A percentile compares a stretch with the other conserved stretches of the same genome.
phyloP scores from a whole-genome alignment of 805 yeast genomes.

The Lipomyces yamanashiensis region DNA sequence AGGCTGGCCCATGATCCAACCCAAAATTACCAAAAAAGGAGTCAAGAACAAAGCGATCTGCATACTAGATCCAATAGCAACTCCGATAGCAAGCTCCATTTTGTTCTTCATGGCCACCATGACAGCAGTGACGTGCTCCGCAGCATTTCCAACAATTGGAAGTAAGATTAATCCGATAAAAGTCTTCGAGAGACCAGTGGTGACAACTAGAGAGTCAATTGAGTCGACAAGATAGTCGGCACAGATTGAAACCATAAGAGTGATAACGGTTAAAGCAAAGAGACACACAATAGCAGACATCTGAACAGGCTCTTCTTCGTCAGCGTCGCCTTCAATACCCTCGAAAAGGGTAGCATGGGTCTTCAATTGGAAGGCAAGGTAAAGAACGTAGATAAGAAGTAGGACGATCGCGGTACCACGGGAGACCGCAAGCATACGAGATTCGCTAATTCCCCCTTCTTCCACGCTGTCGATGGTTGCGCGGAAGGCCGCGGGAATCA shows the following conservation, averaged over 20 bases:
- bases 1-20: conserved; percentile 91
- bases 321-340: conserved; percentile 43
- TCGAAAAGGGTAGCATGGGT: conserved; percentile 58
- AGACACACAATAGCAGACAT: conserved; percentile 55
- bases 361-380: conserved; percentile 82
- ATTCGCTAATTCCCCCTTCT: conserved; percentile 48
- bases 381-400: conserved; percentile 75
- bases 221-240: conserved; percentile 95
- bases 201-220: conserved; percentile 83
- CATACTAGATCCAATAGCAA: conserved; percentile 93
- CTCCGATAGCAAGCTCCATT: conserved; percentile 97
- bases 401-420: conserved; percentile 85
- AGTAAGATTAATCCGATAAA: conserved; percentile 91
- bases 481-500: conserved; percentile 96
- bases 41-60: conserved; percentile 95
- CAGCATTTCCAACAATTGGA: conserved; percentile 98
- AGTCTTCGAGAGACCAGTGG: conserved; percentile 88
- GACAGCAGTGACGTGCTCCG: conserved; percentile 97
- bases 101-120: conserved; percentile 93
- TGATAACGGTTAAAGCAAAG: conserved; percentile 60
- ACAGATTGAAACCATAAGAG: conserved; percentile 81
- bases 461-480: conserved; percentile 64
- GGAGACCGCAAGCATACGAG: conserved; percentile 69
- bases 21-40: conserved; percentile 90
- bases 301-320: conserved; percentile 43